Evolutionary conservation across 179 eudicot genomes (phyloP), one percentile per base, ranked within the genome.

Genomic region (Drosera spatulata): DNA sequence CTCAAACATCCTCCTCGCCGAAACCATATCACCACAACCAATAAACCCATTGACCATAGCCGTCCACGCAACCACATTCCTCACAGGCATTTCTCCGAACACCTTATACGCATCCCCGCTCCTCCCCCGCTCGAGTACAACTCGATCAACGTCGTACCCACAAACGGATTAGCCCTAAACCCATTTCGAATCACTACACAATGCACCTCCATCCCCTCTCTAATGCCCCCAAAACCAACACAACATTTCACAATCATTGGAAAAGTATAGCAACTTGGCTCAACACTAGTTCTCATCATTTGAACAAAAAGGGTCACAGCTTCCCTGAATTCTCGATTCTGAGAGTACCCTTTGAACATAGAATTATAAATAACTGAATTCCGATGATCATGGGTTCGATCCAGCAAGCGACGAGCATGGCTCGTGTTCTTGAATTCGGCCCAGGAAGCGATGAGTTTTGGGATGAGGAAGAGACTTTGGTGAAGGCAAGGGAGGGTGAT

Each of bases 181-280:
- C 96, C 90, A 37, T 62, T 64, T 55, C 81, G 85, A 5, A 68
- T 45, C 37, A 75, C 80, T 44, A 78, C 52, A 63, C 81, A 78
- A 70, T 88, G 94, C 65, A 83, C 75, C 60, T 67, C 71, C 62
- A 71, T 62, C 1, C 96, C 89, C 61, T 76, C 79, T 39, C 60
- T 59, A 44, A 79, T 58, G 37, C 81, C 84, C 39, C 51, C 60
- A 51, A 80, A 40, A 61, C 79, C 80, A 38, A 64, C 75, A 59
- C 90, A 85, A 58, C 84, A 80, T 67, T 85, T 88, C 66, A 88
- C 59, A 58, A 88, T 80, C 81, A 81, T 73, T 4, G 96, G 94
- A 44, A 85, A 74, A 0, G 87, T 74, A 61, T 79, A 85, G 54
- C 85, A 77, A 52, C 70, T 80, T 63, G 84, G 96, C 50, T 66